Percentiles rank a stretch among this genome's conserved stretches.
Evolutionary conservation across 1,284 basidiomycete genomes (phyloP).

Genomic region (Neotropicomus parvogracilis): DNA sequence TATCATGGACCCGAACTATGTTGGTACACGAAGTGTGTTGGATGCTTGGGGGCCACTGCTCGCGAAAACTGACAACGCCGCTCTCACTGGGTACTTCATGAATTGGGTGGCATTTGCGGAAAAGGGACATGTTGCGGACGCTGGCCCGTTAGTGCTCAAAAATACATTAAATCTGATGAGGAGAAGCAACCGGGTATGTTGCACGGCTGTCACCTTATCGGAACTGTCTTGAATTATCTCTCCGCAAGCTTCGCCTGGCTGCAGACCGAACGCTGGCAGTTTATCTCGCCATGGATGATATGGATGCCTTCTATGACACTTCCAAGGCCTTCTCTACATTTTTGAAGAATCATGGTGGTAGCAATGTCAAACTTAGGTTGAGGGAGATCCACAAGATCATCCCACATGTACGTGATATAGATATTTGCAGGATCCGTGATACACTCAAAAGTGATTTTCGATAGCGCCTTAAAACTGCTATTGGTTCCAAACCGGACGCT

Average conservation of each 20-base stretch:
- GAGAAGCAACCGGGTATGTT: constrained; percentile 17
- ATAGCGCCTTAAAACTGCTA: constrained; percentile 21
- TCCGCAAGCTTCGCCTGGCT: constrained; percentile 12
- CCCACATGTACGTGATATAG: constrained; percentile 23
- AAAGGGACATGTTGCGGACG: constrained; percentile 9
- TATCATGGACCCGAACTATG: constrained; percentile 40
- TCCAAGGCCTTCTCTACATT: constrained; percentile 29
- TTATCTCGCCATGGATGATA: constrained; percentile 11
- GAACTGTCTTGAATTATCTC: not conserved
- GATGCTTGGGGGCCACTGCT: constrained; percentile 38
- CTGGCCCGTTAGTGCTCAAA: constrained; percentile 1
- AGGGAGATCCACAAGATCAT: constrained; percentile 24
- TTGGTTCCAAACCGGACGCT: constrained; percentile 15
- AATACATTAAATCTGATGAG: constrained; percentile 11
- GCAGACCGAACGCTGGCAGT: constrained; percentile 2
- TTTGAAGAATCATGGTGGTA: constrained; percentile 20
- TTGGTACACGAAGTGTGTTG: constrained; percentile 35
- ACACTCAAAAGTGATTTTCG: not conserved
- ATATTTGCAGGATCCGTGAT: not conserved
- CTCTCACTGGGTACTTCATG: constrained; percentile 45
- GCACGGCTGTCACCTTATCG: not conserved
- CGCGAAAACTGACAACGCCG: constrained; percentile 22
- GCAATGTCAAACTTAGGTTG: constrained; percentile 17
- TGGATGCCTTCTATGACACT: constrained; percentile 26
- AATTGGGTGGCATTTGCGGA: constrained; percentile 37